Evolutionary conservation across 2,329 filamentous ascomycete genomes (phyloP).

Genomic region (Pseudovirgaria hyperparasitica): DNA sequence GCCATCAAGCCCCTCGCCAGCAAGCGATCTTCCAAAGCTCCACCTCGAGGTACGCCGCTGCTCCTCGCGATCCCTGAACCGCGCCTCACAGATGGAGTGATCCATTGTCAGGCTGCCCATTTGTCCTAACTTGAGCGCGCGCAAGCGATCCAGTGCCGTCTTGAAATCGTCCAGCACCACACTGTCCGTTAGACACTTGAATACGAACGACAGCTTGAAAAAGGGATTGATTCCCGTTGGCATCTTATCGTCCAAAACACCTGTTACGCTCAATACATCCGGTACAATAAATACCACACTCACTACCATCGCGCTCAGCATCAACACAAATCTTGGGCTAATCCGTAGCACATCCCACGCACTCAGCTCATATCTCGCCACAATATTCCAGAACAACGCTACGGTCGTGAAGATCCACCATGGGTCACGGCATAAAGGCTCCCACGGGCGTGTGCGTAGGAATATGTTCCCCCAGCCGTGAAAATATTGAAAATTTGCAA

Average conservation of each 20-base stretch:
- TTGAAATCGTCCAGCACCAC: conserved; percentile 59
- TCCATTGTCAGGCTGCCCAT: conserved; percentile 25
- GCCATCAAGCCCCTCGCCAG: no score
- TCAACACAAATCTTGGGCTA: conserved; percentile 51
- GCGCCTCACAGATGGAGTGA: no score
- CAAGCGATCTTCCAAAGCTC: no score
- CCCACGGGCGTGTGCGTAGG: conserved; percentile 41
- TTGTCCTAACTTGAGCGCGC: conserved; percentile 30
- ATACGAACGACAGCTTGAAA: conserved; percentile 52
- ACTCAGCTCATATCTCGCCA: conserved; percentile 46
- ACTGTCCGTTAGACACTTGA: conserved; percentile 55
- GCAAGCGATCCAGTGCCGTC: conserved; percentile 37
- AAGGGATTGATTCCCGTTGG: conserved; percentile 51
- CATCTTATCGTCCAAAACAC: conserved; percentile 25
- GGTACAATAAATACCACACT: conserved; percentile 48
- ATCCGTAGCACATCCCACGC: conserved; percentile 44
- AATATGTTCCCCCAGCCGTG: conserved; percentile 43
- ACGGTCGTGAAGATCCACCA: conserved; percentile 55
- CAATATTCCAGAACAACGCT: conserved; percentile 51
- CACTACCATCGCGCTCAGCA: conserved; percentile 48
- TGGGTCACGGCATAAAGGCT: conserved; percentile 50
- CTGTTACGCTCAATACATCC: conserved; percentile 48
- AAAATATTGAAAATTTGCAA: conserved; percentile 53
- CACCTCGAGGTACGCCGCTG: no score
- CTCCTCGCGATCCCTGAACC: no score